Evolutionary conservation across 306 rosid genomes (phyloP).

Genomic region (Cicer bijugum): DNA sequence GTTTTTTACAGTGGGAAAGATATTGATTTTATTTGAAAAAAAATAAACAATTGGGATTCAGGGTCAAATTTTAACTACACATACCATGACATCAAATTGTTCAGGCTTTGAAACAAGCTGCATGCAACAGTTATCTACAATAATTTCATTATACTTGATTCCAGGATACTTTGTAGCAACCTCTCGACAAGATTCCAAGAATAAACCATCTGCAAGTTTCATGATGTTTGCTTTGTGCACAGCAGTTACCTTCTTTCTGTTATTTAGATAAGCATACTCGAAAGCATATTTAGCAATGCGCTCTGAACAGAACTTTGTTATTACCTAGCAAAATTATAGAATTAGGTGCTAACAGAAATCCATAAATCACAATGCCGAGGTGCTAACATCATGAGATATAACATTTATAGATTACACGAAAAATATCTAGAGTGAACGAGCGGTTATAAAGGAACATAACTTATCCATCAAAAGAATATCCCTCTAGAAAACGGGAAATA

Average conservation of each 20-base stretch:
- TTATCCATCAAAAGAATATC: conserved; percentile 29
- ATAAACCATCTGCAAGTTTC: conserved; percentile 91
- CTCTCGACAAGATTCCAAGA: conserved; percentile 87
- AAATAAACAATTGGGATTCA: conserved; percentile 25
- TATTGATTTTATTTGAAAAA: neutral
- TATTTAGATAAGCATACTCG: conserved; percentile 87
- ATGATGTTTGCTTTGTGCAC: conserved; percentile 97
- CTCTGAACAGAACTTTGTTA: conserved; percentile 92
- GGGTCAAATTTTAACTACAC: conserved; percentile 27
- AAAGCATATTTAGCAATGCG: conserved; percentile 86
- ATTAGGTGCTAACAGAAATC: conserved; percentile 52
- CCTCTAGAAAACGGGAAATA: conserved; percentile 23
- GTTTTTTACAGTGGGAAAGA: neutral
- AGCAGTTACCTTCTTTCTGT: conserved; percentile 93
- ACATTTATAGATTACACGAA: conserved; percentile 26
- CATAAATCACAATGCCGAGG: conserved; percentile 5
- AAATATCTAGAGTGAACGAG: neutral
- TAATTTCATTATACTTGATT: conserved; percentile 70
- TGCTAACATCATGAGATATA: conserved; percentile 30
- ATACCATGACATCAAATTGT: conserved; percentile 95
- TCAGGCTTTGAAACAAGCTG: conserved; percentile 91
- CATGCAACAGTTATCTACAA: conserved; percentile 96
- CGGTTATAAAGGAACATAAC: conserved; percentile 10
- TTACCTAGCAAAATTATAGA: conserved; percentile 68
- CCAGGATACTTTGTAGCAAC: conserved; percentile 74